Percentiles rank a stretch among this genome's conserved stretches.
Evolutionary conservation across 176 grass and related monocot species (phyloP).

Genomic region (Paspalum vaginatum): DNA sequence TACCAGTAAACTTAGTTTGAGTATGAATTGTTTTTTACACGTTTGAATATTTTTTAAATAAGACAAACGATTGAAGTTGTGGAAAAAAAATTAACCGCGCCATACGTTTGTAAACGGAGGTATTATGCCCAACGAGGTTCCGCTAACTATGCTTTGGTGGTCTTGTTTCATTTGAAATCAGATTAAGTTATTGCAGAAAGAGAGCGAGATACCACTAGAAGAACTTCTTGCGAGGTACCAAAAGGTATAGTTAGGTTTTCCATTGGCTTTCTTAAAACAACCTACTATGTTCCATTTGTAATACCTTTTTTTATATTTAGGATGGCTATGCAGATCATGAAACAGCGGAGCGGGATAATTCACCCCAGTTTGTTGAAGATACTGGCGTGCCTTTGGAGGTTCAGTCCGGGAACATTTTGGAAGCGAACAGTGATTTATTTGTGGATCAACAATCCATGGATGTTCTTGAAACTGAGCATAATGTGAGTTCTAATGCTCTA

Average conservation of each 20-base stretch:
- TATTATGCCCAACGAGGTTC: background rate
- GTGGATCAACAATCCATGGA: conserved; percentile 41
- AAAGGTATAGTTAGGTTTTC: conserved; percentile 63
- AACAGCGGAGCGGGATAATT: conserved; percentile 59
- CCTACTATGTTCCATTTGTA: conserved; percentile 30
- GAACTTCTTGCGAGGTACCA: conserved; percentile 88
- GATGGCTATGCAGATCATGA: conserved; percentile 73
- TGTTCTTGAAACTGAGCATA: conserved; percentile 29
- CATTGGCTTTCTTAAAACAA: conserved; percentile 29
- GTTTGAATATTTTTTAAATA: too few species aligned
- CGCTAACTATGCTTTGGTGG: conserved; percentile 27
- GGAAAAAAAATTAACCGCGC: too few species aligned
- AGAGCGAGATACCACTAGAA: conserved; percentile 89
- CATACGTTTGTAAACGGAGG: too few species aligned
- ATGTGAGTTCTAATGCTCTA: conserved; percentile 3
- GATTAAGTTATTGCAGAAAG: conserved; percentile 92
- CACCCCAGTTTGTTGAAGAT: conserved; percentile 56
- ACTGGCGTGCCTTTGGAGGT: conserved; percentile 43
- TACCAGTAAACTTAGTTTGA: too few species aligned
- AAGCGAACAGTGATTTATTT: conserved; percentile 38
- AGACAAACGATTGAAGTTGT: too few species aligned
- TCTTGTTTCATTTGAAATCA: conserved; percentile 48
- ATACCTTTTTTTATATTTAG: conserved; percentile 64
- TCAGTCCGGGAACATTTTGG: conserved; percentile 39
- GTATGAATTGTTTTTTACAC: too few species aligned